Evolutionary conservation across 805 yeast genomes (phyloP).

Genomic region (Barnettozyma siamensis): DNA sequence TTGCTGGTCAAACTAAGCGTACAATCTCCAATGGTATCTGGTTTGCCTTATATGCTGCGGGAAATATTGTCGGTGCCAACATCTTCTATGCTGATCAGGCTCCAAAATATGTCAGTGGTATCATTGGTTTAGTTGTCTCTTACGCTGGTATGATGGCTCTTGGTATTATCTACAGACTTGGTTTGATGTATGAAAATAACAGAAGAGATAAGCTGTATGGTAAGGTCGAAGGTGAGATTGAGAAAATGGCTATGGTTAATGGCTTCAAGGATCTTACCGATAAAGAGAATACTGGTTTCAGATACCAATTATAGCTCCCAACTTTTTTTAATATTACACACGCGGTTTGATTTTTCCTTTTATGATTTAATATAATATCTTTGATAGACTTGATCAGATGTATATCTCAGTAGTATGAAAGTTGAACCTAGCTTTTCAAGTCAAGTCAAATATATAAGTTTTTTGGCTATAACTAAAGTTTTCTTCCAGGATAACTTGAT

Average conservation of each 20-base stretch:
- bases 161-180: conserved; percentile 5
- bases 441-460: too few species aligned
- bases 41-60: conserved; percentile 34
- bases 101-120: conserved; percentile 30
- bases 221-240: conserved; percentile 5
- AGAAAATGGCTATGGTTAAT: conserved; percentile 6
- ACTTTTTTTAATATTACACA: too few species aligned
- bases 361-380: too few species aligned
- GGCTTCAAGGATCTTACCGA: conserved; percentile 7
- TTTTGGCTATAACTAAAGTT: too few species aligned
- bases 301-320: conserved; percentile 6
- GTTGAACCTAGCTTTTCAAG: too few species aligned
- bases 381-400: too few species aligned
- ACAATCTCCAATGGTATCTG: conserved; percentile 32
- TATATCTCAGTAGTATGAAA: too few species aligned
- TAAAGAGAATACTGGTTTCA: conserved; percentile 6
- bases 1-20: conserved; percentile 39
- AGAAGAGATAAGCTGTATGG: conserved; percentile 4
- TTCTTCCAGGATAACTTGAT: too few species aligned
- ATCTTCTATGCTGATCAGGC: conserved; percentile 34
- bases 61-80: conserved; percentile 43
- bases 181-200: conserved; percentile 3
- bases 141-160: conserved; percentile 5
- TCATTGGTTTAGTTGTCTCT: conserved; percentile 4
- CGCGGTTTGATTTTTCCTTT: too few species aligned